A percentile compares a stretch with the other conserved stretches of the same genome.
These are phyloP conservation scores for Coemansia sp. DNA, from an alignment of 192 early-diverging fungal genomes.

Conservation along the genomic window DNA sequence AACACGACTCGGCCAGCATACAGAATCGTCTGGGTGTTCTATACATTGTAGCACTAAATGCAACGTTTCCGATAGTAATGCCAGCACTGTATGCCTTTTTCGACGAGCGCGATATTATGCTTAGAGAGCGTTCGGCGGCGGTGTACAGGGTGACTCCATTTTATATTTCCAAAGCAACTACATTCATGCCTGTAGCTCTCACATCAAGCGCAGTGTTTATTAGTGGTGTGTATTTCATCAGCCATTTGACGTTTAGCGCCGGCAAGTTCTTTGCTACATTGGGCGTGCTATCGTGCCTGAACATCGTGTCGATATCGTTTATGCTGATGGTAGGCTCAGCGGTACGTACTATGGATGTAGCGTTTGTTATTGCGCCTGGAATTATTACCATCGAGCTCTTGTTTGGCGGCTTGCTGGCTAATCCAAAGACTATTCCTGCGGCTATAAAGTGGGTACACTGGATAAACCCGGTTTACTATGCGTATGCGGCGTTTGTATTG, in stretches of 20 bases:
- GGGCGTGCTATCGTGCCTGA: slow-evolving; percentile 37
- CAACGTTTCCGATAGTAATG: slow-evolving; percentile 64
- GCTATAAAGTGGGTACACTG: slow-evolving; percentile 57
- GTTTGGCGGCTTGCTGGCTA: slow-evolving; percentile 56
- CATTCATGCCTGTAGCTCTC: slow-evolving; percentile 51
- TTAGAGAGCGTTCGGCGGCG: slow-evolving; percentile 64
- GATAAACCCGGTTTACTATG: slow-evolving; percentile 52
- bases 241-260: slow-evolving; percentile 34
- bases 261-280: slow-evolving; percentile 49
- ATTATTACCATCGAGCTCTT: slow-evolving; percentile 50
- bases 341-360: slow-evolving; percentile 39
- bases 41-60: slow-evolving; percentile 56
- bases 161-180: slow-evolving; percentile 65
- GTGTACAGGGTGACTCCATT: slow-evolving; percentile 65
- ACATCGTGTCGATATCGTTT: slow-evolving; percentile 49
- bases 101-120: slow-evolving; percentile 59
- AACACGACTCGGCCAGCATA: slow-evolving; percentile 50
- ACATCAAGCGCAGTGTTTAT: slow-evolving; percentile 39
- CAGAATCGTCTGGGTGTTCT: slow-evolving; percentile 56
- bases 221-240: slow-evolving; percentile 47
- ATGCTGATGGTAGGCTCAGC: slow-evolving; percentile 51
- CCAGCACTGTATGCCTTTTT: slow-evolving; percentile 51
- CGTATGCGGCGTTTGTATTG: slow-evolving; percentile 45
- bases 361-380: slow-evolving; percentile 47
- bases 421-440: slow-evolving; percentile 41